Conservation (phyloP, 2,329 filamentous ascomycete genomes). For the Aspergillus sp. region DNA sequence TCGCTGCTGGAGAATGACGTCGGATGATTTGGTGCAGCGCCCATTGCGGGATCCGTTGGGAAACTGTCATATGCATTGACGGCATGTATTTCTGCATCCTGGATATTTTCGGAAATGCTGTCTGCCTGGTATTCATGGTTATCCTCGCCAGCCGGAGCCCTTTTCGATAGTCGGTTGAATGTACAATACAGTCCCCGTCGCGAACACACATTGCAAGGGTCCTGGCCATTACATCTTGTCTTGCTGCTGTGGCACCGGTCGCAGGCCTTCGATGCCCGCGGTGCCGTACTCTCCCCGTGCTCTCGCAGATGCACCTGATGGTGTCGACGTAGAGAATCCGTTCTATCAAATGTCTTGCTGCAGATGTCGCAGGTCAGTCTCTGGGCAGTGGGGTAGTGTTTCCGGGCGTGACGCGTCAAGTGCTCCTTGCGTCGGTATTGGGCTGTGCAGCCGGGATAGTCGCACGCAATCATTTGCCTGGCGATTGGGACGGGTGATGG, state of each 20-base stretch:
- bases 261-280: neutral
- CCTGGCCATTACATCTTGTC: neutral
- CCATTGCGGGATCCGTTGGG: no score
- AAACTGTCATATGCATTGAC: no score
- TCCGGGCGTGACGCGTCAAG: conserved; percentile 12
- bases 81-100: neutral
- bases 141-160: neutral
- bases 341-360: neutral
- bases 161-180: neutral
- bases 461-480: neutral
- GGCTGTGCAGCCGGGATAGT: conserved; percentile 12
- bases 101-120: neutral
- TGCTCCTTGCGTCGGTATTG: conserved; percentile 19
- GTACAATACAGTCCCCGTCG: neutral
- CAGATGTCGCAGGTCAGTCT: neutral
- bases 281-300: neutral
- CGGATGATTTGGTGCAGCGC: no score
- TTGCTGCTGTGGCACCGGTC: neutral
- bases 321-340: neutral
- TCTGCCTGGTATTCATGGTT: neutral
- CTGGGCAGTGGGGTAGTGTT: neutral
- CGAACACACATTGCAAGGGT: neutral
- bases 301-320: neutral
- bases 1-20: neutral
- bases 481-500: neutral